Evolutionary conservation across 257 asterid genomes (phyloP).

Genomic region (Rehmannia glutinosa): DNA sequence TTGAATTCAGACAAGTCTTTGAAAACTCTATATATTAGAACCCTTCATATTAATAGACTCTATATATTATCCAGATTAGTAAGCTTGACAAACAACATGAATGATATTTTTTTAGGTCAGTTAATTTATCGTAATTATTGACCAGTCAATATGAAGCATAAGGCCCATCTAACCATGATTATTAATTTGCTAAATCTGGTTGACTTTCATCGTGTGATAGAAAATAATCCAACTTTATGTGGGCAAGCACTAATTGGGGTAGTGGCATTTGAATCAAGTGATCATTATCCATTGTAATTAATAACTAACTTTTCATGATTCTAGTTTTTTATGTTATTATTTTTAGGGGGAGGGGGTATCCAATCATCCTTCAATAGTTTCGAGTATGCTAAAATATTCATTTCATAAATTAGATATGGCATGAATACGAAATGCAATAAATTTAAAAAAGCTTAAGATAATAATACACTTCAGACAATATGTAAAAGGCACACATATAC

Average conservation of each 20-base stretch:
- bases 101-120: neutral
- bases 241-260: conserved; percentile 9
- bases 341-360: too few species aligned
- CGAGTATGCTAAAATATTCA: neutral
- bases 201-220: neutral
- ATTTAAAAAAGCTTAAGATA: neutral
- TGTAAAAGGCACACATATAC: too few species aligned
- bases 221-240: neutral
- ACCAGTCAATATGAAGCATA: neutral
- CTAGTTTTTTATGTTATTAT: neutral
- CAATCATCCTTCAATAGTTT: neutral
- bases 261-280: neutral
- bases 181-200: neutral
- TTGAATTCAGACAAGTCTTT: too few species aligned
- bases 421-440: neutral
- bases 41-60: too few species aligned
- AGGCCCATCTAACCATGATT: neutral
- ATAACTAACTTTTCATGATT: neutral
- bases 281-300: neutral
- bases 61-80: neutral
- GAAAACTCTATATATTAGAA: too few species aligned
- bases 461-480: neutral
- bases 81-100: neutral
- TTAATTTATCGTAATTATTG: neutral
- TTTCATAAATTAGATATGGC: too few species aligned